phyloP scores from a whole-genome alignment of 306 rosid species.

The Crataegus laevigata region DNA sequence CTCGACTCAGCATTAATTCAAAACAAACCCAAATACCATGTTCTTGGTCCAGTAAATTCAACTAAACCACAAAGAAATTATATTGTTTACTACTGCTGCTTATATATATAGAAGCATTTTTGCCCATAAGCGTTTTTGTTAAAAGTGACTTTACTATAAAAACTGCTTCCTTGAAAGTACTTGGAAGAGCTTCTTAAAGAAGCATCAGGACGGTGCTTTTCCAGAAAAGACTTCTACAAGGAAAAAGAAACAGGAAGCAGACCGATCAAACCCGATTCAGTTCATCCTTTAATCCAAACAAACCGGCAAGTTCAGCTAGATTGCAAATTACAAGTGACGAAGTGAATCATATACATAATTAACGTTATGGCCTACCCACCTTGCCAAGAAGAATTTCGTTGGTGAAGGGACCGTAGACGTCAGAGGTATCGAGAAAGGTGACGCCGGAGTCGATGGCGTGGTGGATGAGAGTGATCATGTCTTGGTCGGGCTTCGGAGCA shows the following conservation, averaged over 20 bases:
- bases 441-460: constrained; percentile 41
- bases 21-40: not conserved
- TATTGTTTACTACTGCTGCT: no score
- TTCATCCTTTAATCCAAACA: not conserved
- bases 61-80: not conserved
- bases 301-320: not conserved
- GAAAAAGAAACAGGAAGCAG: not conserved
- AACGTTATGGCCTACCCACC: constrained; percentile 3
- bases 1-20: not conserved
- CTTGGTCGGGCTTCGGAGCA: constrained; percentile 43
- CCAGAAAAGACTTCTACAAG: not conserved
- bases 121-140: no score
- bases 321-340: no score
- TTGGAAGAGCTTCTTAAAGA: no score
- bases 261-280: not conserved
- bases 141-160: no score
- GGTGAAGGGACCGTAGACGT: constrained; percentile 41
- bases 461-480: constrained; percentile 54
- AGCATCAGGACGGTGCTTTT: not conserved
- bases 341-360: not conserved
- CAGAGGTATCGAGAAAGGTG: constrained; percentile 53
- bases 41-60: not conserved
- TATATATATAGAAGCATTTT: no score
- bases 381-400: constrained; percentile 50
- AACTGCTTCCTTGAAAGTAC: no score